A percentile compares a stretch with the other conserved stretches of the same genome.
Evolutionary conservation across 495 filamentous ascomycete species (phyloP).

Genomic region (Rusavskia elegans): DNA sequence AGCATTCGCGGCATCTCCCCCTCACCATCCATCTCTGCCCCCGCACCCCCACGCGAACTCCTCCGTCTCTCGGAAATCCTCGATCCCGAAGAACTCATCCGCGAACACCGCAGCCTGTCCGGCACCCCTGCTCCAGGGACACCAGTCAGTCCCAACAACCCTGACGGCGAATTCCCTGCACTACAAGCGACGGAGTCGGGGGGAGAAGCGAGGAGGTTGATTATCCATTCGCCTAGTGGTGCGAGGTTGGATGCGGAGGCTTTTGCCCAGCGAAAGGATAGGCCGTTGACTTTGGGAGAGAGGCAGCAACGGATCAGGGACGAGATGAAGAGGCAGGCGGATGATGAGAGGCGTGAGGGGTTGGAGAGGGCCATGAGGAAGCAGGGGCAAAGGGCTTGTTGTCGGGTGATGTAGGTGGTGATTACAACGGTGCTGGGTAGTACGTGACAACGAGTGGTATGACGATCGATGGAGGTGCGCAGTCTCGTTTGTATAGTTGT

Average conservation of each 20-base stretch:
- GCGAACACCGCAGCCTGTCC: background rate
- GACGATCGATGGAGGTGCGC: too few relatives aligned
- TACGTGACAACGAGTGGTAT: too few relatives aligned
- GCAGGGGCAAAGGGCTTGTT: background rate
- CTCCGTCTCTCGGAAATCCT: slow-evolving; percentile 18
- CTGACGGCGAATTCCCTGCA: too few relatives aligned
- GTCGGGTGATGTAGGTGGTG: background rate
- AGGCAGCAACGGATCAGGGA: slow-evolving; percentile 15
- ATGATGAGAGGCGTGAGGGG: background rate
- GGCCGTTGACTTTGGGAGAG: slow-evolving; percentile 19
- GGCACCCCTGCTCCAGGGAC: background rate
- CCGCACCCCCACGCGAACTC: slow-evolving; percentile 13
- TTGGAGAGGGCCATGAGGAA: background rate
- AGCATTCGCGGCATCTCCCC: background rate
- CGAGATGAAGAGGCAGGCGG: background rate
- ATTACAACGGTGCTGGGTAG: too few relatives aligned
- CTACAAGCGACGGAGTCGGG: too few relatives aligned
- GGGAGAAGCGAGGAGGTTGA: background rate
- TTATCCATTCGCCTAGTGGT: slow-evolving; percentile 17
- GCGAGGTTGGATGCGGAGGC: slow-evolving; percentile 11
- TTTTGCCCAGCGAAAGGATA: slow-evolving; percentile 13
- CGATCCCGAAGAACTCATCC: slow-evolving; percentile 16
- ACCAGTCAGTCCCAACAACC: background rate
- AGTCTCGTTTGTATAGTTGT: too few relatives aligned
- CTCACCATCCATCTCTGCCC: slow-evolving; percentile 9